Conservation (phyloP, 129 eudicot genomes). For the Tagetes patula region DNA sequence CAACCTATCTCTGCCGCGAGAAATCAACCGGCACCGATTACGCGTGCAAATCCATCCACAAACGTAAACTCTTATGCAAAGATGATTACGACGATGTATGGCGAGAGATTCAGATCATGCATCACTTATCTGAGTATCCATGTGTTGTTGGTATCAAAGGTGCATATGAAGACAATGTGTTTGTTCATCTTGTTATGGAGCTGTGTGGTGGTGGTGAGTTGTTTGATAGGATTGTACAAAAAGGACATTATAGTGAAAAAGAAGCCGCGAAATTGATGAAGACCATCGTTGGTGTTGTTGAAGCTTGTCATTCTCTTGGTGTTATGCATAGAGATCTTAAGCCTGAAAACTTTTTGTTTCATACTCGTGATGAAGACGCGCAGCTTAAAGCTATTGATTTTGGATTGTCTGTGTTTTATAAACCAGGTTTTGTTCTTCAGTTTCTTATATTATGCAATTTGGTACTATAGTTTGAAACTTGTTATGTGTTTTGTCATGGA, state of each 20-base stretch:
- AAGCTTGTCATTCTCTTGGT: too few relatives aligned
- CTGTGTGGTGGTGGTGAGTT: conserved; percentile 62
- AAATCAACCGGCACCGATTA: conserved; percentile 39
- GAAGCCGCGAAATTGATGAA: conserved; percentile 53
- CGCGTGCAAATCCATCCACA: conserved; percentile 59
- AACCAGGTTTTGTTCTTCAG: conserved; percentile 46
- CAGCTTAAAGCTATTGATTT: conserved; percentile 62
- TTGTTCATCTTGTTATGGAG: conserved; percentile 62
- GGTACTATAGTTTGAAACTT: neutral
- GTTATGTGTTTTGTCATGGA: neutral
- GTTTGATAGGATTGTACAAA: conserved; percentile 56
- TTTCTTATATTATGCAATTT: neutral
- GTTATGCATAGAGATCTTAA: conserved; percentile 2
- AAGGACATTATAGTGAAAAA: conserved; percentile 56
- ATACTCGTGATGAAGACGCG: conserved; percentile 44
- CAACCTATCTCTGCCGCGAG: conserved; percentile 52
- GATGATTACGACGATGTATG: conserved; percentile 64
- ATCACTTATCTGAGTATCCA: conserved; percentile 55
- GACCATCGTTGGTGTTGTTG: conserved; percentile 26
- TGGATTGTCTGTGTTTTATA: neutral
- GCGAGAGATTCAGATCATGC: conserved; percentile 70
- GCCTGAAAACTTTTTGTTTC: conserved; percentile 58
- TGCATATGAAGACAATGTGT: conserved; percentile 50
- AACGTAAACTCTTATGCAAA: conserved; percentile 47
- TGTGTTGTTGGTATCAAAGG: conserved; percentile 56